These are phyloP conservation scores for Candida sphagnicola DNA, from an alignment of 805 yeast genomes.

Conservation along the genomic window DNA sequence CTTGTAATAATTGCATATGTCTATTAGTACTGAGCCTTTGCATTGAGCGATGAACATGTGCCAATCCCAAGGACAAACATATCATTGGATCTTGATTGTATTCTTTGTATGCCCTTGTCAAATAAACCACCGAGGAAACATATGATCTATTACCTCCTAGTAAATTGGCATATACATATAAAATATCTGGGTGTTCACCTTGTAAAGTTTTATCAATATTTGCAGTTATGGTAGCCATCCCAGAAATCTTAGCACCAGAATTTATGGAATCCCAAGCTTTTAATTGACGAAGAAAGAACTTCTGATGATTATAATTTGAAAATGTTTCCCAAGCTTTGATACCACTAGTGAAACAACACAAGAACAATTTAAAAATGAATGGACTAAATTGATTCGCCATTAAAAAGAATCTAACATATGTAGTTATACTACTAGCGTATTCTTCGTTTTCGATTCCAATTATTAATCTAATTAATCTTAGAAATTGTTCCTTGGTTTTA, in stretches of 20 bases:
- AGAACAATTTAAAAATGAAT: slow-evolving; percentile 59
- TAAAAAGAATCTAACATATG: slow-evolving; percentile 58
- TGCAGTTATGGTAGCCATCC: slow-evolving; percentile 73
- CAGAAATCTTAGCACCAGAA: slow-evolving; percentile 50
- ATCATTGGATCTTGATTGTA: slow-evolving; percentile 77
- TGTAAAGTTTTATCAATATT: slow-evolving; percentile 39
- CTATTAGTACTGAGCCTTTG: slow-evolving; percentile 84
- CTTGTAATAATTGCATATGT: slow-evolving; percentile 85
- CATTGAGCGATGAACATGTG: slow-evolving; percentile 86
- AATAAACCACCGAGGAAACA: slow-evolving; percentile 75
- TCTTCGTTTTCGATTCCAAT: slow-evolving; percentile 50
- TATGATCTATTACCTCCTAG: slow-evolving; percentile 80
- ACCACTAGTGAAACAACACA: slow-evolving; percentile 65
- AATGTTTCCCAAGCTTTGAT: slow-evolving; percentile 53
- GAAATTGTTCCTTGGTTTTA: slow-evolving; percentile 52
- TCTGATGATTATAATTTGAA: slow-evolving; percentile 81
- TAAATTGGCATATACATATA: slow-evolving; percentile 76
- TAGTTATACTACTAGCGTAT: slow-evolving; percentile 44
- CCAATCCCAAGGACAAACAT: slow-evolving; percentile 67
- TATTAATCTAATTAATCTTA: slow-evolving; percentile 65
- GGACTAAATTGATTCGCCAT: slow-evolving; percentile 74
- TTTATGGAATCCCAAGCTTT: slow-evolving; percentile 81
- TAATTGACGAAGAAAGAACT: slow-evolving; percentile 82
- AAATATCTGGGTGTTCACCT: slow-evolving; percentile 59
- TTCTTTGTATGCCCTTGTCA: slow-evolving; percentile 63